Conservation (phyloP, 148 eudicot species). For the Drosera capensis region DNA sequence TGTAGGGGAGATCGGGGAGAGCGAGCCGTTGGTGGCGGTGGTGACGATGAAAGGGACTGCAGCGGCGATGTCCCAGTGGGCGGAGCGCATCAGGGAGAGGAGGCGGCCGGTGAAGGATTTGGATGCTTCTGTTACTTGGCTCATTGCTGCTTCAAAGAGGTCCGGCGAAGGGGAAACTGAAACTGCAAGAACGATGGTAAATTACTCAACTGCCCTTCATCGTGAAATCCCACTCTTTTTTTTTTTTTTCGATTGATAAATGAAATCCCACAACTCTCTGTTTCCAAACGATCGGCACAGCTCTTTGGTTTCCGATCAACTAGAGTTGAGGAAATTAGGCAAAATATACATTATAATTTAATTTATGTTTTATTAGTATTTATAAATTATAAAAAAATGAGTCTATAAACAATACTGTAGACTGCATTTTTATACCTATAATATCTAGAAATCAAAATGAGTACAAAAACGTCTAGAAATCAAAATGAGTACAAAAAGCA, state of each 20-base stretch:
- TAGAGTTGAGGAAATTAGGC: no score
- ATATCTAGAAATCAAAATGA: no score
- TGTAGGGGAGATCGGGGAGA: conserved; percentile 7
- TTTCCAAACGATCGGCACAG: no score
- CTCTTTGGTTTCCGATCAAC: no score
- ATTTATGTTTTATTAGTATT: no score
- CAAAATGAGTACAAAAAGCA: no score
- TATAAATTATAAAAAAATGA: no score
- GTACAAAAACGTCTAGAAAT: no score
- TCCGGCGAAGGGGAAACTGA: conserved; percentile 53
- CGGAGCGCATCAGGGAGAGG: conserved; percentile 86
- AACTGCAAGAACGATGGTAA: conserved; percentile 24
- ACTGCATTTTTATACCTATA: no score
- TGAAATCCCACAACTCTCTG: not conserved
- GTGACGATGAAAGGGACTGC: conserved; percentile 79
- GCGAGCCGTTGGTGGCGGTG: conserved; percentile 12
- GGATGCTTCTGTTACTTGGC: conserved; percentile 45
- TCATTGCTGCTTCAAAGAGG: conserved; percentile 62
- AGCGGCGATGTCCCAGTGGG: conserved; percentile 83
- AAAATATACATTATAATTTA: no score
- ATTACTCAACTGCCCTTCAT: not conserved
- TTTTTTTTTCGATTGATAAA: not conserved
- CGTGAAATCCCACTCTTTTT: not conserved
- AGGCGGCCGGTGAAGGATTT: conserved; percentile 71
- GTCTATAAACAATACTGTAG: no score